Conservation (phyloP, 1,284 basidiomycete genomes). For the Rhodotorula sp. region DNA sequence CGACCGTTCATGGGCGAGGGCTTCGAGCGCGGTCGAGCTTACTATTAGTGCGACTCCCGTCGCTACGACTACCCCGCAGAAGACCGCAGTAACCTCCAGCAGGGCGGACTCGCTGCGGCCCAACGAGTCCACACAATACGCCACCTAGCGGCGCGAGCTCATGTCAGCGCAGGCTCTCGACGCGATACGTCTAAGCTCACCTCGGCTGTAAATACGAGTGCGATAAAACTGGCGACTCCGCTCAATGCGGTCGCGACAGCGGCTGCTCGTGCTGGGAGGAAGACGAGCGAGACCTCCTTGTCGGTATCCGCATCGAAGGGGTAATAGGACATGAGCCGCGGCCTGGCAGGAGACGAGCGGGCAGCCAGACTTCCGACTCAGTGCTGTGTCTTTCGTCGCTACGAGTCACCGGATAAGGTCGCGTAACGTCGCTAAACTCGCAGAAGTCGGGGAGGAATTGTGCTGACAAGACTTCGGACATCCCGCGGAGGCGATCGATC, state of each 20-base stretch:
- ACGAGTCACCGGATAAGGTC: too few relatives aligned
- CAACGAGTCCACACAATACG: background rate
- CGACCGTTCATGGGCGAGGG: too few relatives aligned
- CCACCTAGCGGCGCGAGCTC: background rate
- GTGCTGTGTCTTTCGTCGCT: too few relatives aligned
- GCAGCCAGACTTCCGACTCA: too few relatives aligned
- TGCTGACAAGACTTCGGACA: too few relatives aligned
- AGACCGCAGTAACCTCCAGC: background rate
- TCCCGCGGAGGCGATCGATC: too few relatives aligned
- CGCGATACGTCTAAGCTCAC: background rate
- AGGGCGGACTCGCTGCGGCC: background rate
- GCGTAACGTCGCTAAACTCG: too few relatives aligned
- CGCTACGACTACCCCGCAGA: background rate
- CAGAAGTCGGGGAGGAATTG: too few relatives aligned
- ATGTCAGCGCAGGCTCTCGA: background rate
- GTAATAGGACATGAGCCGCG: background rate
- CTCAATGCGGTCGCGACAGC: background rate
- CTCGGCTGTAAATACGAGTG: background rate
- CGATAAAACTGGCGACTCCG: background rate
- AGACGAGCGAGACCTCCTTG: background rate
- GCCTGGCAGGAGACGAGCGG: too few relatives aligned
- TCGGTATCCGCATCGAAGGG: background rate
- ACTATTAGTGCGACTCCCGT: background rate
- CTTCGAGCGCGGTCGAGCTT: background rate
- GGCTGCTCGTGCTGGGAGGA: slow-evolving; percentile 7